Evolutionary conservation across 306 rosid species (phyloP), one percentile per base, ranked within the genome.

Genomic region (Gastrolobium villosum): DNA sequence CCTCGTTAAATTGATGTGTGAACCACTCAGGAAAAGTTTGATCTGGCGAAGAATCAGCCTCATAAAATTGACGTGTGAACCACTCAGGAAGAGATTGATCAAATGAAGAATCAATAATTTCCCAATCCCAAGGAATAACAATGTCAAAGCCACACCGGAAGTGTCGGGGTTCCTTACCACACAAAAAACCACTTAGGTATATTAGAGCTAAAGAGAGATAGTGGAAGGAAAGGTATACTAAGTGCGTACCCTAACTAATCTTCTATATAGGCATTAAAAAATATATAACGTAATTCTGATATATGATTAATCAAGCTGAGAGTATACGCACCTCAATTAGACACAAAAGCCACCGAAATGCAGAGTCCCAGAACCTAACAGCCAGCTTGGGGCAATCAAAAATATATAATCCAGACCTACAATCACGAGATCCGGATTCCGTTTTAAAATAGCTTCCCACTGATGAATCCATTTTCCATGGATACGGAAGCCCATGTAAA

Each of bases 91-190:
- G 11, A 10, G 1, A 2, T 2, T 1, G 0, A 10, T 43, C 8
- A 1, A 0, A 1, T 4, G 5, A 5, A 14, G 1, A 46, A 46
- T 11, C 14, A 46, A 9, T 7, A n/a, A 3, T 6, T 9, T 3
- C 0, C 15, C 57, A n/a, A 1, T 8, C 2, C 59, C 13, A 36
- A 32, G 59, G 70, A 44, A 32, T 0, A 5, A 74, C 20, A 60
- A 74, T 60, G 79, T 74, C 79, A 60, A 74, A 74, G 45, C 79
- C 79, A 32, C 79, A 46, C 4, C 70, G 79, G 45, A 74, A 74
- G 7, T 60, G 69, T n/a, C 20, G 43, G n/a, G 78, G 59, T 2
- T 59, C 10, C 78, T 74, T 36, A 64, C 1, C 1, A 34, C 13
- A 11, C 14, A 4, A 26, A 9, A 3, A 5, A 37, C 28, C 40